Evolutionary conservation across 148 eudicot species (phyloP).

Genomic region (Arctostaphylos glauca): DNA sequence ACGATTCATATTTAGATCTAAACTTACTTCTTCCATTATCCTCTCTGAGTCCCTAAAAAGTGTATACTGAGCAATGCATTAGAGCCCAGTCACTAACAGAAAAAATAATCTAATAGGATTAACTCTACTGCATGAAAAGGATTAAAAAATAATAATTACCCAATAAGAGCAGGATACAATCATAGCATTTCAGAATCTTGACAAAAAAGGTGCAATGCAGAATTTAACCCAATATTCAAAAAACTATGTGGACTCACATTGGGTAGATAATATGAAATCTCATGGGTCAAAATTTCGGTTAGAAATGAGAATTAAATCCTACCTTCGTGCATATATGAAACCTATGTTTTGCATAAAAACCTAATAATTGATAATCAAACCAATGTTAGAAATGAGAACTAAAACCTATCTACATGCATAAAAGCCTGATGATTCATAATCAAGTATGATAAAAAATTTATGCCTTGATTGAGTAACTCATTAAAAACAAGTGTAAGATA

Average conservation of each 20-base stretch:
- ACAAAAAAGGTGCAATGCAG: background rate
- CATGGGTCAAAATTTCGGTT: background rate
- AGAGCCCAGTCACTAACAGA: background rate
- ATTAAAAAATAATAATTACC: background rate
- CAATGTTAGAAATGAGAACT: background rate
- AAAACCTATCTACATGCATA: background rate
- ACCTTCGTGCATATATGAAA: background rate
- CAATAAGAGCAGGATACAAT: background rate
- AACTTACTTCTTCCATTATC: background rate
- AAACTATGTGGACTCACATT: background rate
- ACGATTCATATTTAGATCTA: background rate
- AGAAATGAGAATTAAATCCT: background rate
- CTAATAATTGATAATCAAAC: background rate
- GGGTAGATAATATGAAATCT: background rate
- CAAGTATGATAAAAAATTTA: background rate
- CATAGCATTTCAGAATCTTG: background rate
- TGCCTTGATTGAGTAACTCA: background rate
- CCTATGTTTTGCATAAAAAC: too few relatives aligned
- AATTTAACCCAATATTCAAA: background rate
- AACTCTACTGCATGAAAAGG: background rate
- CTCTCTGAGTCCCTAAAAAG: background rate
- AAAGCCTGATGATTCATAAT: background rate
- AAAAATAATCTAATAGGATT: background rate
- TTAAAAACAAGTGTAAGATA: background rate
- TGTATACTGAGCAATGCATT: background rate